Base-by-base conservation (phyloP, 2,329 filamentous ascomycete genomes). In the Lizonia empirigonia region DNA sequence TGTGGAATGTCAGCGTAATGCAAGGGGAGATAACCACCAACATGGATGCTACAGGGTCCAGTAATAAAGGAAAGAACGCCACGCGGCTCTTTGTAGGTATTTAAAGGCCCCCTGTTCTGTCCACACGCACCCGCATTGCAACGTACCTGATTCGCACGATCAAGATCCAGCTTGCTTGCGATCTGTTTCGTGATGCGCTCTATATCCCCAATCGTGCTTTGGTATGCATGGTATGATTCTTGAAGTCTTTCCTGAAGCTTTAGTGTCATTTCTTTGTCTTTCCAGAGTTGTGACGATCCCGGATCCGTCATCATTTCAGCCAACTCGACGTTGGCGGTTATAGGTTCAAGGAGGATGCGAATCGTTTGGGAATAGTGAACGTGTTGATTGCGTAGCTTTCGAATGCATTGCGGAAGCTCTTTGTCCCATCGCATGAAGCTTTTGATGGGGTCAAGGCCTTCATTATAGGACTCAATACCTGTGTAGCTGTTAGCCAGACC, bases 401-500 rank as follows among this genome's bases (percentile, higher is more conserved):
- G 68, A 32, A 73, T 72, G 30, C 67, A 65, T 26, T 67, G 55
- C 1, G 70, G 71, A 3, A 72, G 60, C 46, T 73, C 68, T 9
- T 62, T 56, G 37, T 73, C 67, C 67, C 71, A 72, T 56, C 69
- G 54, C 33, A 69, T 50, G 33, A 74, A 73, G 40, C 61, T 60
- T 46, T 75, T 75, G 35, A 76, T 59, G 0, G 68, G 72, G 46
- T 76, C 71, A 3, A 76, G 60, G 2, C 75, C 70, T 34, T 74
- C 69, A 32, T 74, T 69, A 40, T 75, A 76, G 27, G 64, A 64
- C 29, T 74, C 70, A n/a, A 67, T 64, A 2, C 62, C 63, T 69
- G 7, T 5, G n/a, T 15, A 19, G 7, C 5, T 20, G 27, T 47
- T 30, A 51, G 32, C 18, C 20, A 18, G 22, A 9, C 15, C 15